These are phyloP conservation scores for Plectosphaerella sp. DNA, from an alignment of 2,329 filamentous ascomycete genomes.

Conservation along the genomic window DNA sequence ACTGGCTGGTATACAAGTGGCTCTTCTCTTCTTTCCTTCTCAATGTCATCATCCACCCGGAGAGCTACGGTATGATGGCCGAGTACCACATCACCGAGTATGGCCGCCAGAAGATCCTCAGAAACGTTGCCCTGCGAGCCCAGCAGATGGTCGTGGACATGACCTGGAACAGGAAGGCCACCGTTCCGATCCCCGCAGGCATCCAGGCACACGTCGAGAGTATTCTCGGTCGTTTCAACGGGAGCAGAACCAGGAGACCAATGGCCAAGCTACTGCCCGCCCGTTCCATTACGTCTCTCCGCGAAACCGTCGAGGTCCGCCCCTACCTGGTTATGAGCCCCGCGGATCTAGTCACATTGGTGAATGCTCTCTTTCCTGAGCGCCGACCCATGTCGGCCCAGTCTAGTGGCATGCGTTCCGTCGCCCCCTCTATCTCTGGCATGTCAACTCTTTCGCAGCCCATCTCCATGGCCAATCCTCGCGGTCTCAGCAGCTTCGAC, in stretches of 20 bases:
- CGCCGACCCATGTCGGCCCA: slow-evolving; percentile 59
- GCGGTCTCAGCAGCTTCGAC: slow-evolving; percentile 50
- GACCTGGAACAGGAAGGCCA: slow-evolving; percentile 62
- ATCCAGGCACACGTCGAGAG: slow-evolving; percentile 68
- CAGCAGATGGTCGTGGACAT: slow-evolving; percentile 77
- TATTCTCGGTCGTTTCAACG: slow-evolving; percentile 61
- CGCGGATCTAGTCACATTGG: slow-evolving; percentile 72
- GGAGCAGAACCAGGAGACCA: slow-evolving; percentile 41
- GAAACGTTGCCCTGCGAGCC: slow-evolving; percentile 75
- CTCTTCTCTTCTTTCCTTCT: slow-evolving; percentile 85
- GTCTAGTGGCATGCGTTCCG: slow-evolving; percentile 60
- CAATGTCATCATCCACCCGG: slow-evolving; percentile 81
- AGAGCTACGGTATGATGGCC: slow-evolving; percentile 73
- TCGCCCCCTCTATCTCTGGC: slow-evolving; percentile 62
- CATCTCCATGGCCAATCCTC: slow-evolving; percentile 56
- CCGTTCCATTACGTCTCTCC: slow-evolving; percentile 65
- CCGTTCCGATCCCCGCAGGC: slow-evolving; percentile 57
- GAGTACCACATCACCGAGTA: slow-evolving; percentile 92
- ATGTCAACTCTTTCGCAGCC: slow-evolving; percentile 65
- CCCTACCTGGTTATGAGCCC: slow-evolving; percentile 77
- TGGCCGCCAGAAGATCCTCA: slow-evolving; percentile 75
- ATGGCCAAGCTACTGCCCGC: slow-evolving; percentile 62
- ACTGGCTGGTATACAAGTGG: slow-evolving; percentile 86
- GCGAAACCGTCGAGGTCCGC: slow-evolving; percentile 74
- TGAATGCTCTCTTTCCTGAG: slow-evolving; percentile 81